phyloP scores from a whole-genome alignment of 129 eudicot species.

The Smallanthus sonchifolius region DNA sequence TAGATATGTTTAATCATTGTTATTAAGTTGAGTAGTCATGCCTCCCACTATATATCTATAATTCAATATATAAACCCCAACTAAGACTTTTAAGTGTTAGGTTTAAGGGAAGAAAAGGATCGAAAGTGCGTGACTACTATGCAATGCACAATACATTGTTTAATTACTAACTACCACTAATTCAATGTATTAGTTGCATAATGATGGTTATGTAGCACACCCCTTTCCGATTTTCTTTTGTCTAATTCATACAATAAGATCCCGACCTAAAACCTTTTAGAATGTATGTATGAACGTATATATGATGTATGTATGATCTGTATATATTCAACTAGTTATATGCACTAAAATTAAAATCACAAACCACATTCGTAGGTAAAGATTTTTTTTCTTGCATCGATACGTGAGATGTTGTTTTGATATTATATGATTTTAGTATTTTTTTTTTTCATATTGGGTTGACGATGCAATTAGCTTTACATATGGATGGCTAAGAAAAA shows the following conservation, averaged over 20 bases:
- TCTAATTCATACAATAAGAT: not conserved
- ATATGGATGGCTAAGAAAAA: too few relatives aligned
- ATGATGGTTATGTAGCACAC: conserved; percentile 1
- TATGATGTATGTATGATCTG: too few relatives aligned
- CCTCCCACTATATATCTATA: conserved; percentile 47
- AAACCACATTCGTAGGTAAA: too few relatives aligned
- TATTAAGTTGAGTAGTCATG: conserved; percentile 39
- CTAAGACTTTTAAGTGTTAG: conserved; percentile 36
- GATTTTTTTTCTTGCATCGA: too few relatives aligned
- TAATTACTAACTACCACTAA: conserved; percentile 15
- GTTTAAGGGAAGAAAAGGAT: conserved; percentile 41
- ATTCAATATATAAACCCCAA: conserved; percentile 13
- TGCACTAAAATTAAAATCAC: too few relatives aligned
- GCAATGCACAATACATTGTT: conserved; percentile 33
- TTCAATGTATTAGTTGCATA: conserved; percentile 11
- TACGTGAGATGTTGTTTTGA: too few relatives aligned
- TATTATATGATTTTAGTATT: too few relatives aligned
- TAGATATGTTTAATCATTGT: not conserved
- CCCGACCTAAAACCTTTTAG: not conserved
- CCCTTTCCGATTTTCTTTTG: not conserved
- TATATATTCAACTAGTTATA: too few relatives aligned
- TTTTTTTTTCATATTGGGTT: too few relatives aligned
- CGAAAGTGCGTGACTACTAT: conserved; percentile 45
- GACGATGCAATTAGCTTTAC: too few relatives aligned
- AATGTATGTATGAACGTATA: too few relatives aligned